Conservation (phyloP, 352 stramenopile species). For the Phytophthora quininea region DNA sequence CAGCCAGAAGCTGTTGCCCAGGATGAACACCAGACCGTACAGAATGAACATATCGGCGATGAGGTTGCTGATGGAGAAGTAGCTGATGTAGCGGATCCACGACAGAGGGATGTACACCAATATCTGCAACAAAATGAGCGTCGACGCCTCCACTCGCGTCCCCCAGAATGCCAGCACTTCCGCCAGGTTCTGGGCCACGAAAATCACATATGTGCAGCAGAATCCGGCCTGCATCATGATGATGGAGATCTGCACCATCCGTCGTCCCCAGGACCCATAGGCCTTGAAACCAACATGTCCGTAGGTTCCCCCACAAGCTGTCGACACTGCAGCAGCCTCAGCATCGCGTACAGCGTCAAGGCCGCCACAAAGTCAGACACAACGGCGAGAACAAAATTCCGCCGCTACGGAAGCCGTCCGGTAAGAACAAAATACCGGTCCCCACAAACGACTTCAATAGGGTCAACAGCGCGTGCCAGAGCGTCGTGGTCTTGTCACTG, state of each 20-base stretch:
- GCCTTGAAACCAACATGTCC: constrained; percentile 73
- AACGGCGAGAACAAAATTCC: constrained; percentile 79
- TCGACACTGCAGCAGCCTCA: constrained; percentile 75
- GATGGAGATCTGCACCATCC: constrained; percentile 84
- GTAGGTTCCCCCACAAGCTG: constrained; percentile 77
- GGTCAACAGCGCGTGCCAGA: constrained; percentile 80
- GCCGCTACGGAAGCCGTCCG: constrained; percentile 74
- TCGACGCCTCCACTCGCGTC: constrained; percentile 43
- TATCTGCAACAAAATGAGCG: constrained; percentile 78
- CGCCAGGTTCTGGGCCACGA: constrained; percentile 79
- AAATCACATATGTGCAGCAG: constrained; percentile 88
- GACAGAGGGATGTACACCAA: constrained; percentile 78
- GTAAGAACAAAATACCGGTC: constrained; percentile 81
- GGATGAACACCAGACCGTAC: constrained; percentile 75
- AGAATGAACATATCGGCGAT: constrained; percentile 87
- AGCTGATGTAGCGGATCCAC: constrained; percentile 89
- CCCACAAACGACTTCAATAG: constrained; percentile 85
- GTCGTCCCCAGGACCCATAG: constrained; percentile 68
- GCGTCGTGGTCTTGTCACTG: constrained; percentile 73
- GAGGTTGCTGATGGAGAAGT: constrained; percentile 87
- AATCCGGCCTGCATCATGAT: constrained; percentile 87
- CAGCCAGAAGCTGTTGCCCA: constrained; percentile 76
- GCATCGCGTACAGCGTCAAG: constrained; percentile 78
- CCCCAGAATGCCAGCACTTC: constrained; percentile 70
- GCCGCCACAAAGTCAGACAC: constrained; percentile 67